Base-by-base conservation (phyloP, 2,329 filamentous ascomycete species). In the Ceratocystis huliohia region DNA sequence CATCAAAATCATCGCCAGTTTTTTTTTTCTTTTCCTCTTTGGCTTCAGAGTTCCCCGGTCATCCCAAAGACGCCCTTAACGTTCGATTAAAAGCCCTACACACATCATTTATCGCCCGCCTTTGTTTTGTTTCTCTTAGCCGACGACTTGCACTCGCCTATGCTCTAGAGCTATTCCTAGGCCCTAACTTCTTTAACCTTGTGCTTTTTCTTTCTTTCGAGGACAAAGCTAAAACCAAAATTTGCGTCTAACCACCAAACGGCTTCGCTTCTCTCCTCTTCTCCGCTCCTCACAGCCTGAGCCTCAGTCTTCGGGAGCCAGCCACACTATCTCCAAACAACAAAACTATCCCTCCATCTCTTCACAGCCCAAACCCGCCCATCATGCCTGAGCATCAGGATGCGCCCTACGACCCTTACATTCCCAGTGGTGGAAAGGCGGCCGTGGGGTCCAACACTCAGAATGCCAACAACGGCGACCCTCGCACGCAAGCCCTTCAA, bases 381-480 rank as follows among this genome's bases (percentile, higher is more conserved):
- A 77, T 70, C 72, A 84, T 84, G 82, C 77, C 82, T 71, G 78
- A 77, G 73, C 63, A 62, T 48, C 77, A 80, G 71, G 80, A 82
- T 68, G 78, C 81, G 74, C 89, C 89, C 71, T 95, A 95, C 78
- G 90, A 95, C 78, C 90, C 90, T 70, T 95, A 94, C 79, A 92
- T 93, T 76, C 90, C 90, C 74, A 84, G 83, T 75, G 65, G 66
- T 37, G 65, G 65, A n/a, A 62, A 67, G 44, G 76, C 78, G 69
- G 76, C 71, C 65, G 73, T 72, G 68, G 75, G 76, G 68, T 72
- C 74, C 71, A 59, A 59, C 28, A 37, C 56, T 59, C 75, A 76
- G 71, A 76, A 78, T 75, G 77, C 73, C 69, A 74, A 71, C 73
- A 77, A 74, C 70, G 81, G 76, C 70, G 83, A 77, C 75, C 76